These are phyloP conservation scores for Myotisia sp. DNA, from an alignment of 2,329 filamentous ascomycete genomes.

Conservation along the genomic window DNA sequence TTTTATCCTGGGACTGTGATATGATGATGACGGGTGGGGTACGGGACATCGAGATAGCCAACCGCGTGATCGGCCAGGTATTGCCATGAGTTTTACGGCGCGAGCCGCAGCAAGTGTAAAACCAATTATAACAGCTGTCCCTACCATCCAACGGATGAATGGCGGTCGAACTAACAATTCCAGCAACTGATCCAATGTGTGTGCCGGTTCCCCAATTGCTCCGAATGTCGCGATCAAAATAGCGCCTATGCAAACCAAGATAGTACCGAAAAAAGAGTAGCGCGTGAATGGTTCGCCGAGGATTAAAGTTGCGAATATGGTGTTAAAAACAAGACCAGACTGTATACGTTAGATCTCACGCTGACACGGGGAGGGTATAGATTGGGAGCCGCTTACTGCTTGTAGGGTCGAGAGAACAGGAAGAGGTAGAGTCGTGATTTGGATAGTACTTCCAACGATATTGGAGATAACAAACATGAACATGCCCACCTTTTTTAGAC, in stretches of 20 bases:
- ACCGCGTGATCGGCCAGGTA: slow-evolving; percentile 18
- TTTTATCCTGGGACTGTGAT: slow-evolving; percentile 49
- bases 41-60: slow-evolving; percentile 16
- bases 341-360: slow-evolving; percentile 15
- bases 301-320: slow-evolving; percentile 86
- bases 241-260: slow-evolving; percentile 79
- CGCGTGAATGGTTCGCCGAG: slow-evolving; percentile 85
- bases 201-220: slow-evolving; percentile 81
- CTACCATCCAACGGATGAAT: slow-evolving; percentile 80
- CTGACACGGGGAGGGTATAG: slow-evolving; percentile 1
- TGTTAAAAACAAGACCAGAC: slow-evolving; percentile 95
- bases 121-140: slow-evolving; percentile 60
- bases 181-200: slow-evolving; percentile 71
- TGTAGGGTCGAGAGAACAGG: slow-evolving; percentile 91
- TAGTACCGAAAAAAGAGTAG: slow-evolving; percentile 80
- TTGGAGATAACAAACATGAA: slow-evolving; percentile 93
- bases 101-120: slow-evolving; percentile 49
- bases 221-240: slow-evolving; percentile 86
- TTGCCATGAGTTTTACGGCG: slow-evolving; percentile 26
- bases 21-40: slow-evolving; percentile 20
- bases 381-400: slow-evolving; percentile 41
- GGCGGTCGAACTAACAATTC: slow-evolving; percentile 55
- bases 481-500: slow-evolving; percentile 62
- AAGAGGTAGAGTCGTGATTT: slow-evolving; percentile 89
- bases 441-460: slow-evolving; percentile 84